A percentile compares a stretch with the other conserved stretches of the same genome.
These are phyloP conservation scores for Lenwebbia sp. DNA, from an alignment of 345 rosid genomes.

Conservation along the genomic window DNA sequence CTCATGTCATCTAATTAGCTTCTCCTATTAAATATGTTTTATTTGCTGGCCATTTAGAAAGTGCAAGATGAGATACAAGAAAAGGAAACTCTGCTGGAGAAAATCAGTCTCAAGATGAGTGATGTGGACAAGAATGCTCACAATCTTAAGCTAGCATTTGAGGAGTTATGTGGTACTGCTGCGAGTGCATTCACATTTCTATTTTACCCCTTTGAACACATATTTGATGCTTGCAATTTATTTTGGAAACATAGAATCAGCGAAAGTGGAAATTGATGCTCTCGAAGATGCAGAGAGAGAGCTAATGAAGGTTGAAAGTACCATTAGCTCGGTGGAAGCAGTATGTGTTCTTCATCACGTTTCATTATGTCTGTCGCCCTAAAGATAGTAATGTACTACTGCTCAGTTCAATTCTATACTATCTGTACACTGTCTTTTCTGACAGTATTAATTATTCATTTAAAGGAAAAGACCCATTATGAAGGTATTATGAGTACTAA, in stretches of 20 bases:
- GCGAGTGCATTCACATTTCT: neutral
- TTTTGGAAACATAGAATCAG: constrained; percentile 37
- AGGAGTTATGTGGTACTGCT: constrained; percentile 57
- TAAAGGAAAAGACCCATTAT: constrained; percentile 66
- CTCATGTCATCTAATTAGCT: neutral
- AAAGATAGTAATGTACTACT: neutral
- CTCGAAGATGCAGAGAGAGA: constrained; percentile 69
- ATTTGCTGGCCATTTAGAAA: constrained; percentile 18
- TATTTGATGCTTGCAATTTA: neutral
- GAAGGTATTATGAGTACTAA: constrained; percentile 61
- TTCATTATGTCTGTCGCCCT: neutral
- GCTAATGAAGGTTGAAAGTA: constrained; percentile 58
- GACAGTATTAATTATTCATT: neutral
- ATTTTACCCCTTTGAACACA: neutral
- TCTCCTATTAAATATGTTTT: neutral
- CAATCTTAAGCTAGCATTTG: constrained; percentile 45
- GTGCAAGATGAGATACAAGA: constrained; percentile 38
- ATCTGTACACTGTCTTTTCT: neutral
- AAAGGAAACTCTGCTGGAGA: constrained; percentile 37
- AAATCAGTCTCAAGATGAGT: constrained; percentile 25
- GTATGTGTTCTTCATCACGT: constrained; percentile 14
- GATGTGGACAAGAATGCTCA: constrained; percentile 51
- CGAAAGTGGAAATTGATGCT: constrained; percentile 62
- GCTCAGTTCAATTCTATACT: neutral
- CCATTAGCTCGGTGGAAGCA: constrained; percentile 43